Conservation (phyloP, 805 yeast species). For the Saturnispora ahearnii region DNA sequence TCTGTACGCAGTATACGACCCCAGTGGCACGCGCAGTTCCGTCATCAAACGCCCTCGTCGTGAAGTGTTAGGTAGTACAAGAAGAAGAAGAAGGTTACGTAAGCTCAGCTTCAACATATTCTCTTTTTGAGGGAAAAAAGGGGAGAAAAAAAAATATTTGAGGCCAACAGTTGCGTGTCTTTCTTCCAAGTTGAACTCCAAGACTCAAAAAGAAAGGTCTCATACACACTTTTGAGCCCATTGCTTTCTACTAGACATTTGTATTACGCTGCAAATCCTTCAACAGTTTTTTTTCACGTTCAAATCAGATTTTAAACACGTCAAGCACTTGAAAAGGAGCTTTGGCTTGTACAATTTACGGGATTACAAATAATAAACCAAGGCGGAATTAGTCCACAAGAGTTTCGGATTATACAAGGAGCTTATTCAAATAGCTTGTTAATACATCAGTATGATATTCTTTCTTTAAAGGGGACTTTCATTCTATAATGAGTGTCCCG, state of each 20-base stretch:
- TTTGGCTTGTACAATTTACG: background rate
- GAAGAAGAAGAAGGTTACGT: background rate
- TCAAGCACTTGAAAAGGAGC: background rate
- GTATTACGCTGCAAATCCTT: background rate
- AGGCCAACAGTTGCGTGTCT: background rate
- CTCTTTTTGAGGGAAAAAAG: background rate
- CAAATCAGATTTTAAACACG: background rate
- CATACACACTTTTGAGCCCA: background rate
- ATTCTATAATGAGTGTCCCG: background rate
- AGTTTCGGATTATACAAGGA: background rate
- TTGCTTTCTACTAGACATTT: background rate
- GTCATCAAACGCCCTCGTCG: background rate
- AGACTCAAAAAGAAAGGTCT: background rate
- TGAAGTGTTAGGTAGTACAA: background rate
- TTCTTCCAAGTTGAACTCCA: background rate
- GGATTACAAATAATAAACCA: background rate
- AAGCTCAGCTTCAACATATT: background rate
- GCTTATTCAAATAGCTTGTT: background rate
- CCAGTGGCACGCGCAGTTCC: conserved; percentile 32
- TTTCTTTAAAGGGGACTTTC: background rate
- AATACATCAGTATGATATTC: background rate
- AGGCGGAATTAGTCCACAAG: background rate
- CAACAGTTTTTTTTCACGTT: background rate
- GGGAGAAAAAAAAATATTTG: background rate
- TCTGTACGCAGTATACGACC: conserved; percentile 55